These are phyloP conservation scores for Isatis tinctoria DNA, from an alignment of 345 rosid species.

Conservation along the genomic window DNA sequence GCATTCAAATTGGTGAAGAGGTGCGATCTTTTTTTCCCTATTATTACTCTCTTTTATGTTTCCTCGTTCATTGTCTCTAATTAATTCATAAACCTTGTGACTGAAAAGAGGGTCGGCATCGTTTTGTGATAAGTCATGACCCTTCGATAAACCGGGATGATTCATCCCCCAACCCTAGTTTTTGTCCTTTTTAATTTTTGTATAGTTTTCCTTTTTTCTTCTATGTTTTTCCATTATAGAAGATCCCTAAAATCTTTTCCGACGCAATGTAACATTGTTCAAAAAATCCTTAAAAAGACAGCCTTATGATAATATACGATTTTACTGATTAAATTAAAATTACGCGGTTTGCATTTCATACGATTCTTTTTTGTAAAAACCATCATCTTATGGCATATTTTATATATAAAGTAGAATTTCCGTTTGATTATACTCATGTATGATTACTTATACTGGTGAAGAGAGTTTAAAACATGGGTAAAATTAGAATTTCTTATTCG, in stretches of 20 bases:
- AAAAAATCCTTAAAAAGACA: too few relatives aligned
- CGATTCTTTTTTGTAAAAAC: too few relatives aligned
- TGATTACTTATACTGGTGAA: too few relatives aligned
- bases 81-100: background rate
- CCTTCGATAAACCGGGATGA: background rate
- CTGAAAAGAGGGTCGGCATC: background rate
- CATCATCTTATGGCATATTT: too few relatives aligned
- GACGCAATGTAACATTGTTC: background rate
- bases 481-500: too few relatives aligned
- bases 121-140: background rate
- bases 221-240: background rate
- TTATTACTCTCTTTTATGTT: background rate
- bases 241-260: too few relatives aligned
- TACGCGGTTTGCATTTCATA: too few relatives aligned
- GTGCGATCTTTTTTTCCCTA: background rate
- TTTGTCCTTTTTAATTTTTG: background rate
- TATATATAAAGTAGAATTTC: too few relatives aligned
- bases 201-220: background rate
- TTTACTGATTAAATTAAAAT: background rate
- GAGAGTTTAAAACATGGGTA: too few relatives aligned
- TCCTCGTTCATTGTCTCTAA: slow-evolving; percentile 9
- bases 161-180: background rate
- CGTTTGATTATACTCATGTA: too few relatives aligned
- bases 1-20: slow-evolving; percentile 1
- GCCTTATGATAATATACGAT: too few relatives aligned